Base-by-base conservation (phyloP, 495 filamentous ascomycete species). In the Cudoniella acicularis region DNA sequence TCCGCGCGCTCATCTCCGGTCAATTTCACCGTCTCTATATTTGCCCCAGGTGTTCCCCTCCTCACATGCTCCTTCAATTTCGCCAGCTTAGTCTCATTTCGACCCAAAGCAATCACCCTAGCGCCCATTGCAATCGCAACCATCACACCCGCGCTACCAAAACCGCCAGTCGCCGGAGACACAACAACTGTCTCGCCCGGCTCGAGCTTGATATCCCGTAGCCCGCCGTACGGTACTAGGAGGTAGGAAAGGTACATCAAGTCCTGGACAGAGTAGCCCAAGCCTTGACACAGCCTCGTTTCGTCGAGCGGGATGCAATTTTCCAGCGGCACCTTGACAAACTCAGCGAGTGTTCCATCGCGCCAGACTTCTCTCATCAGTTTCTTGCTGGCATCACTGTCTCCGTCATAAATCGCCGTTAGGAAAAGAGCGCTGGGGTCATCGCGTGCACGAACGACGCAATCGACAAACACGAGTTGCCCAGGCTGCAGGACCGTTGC, bases 181-280 rank as follows among this genome's bases (percentile, higher is more conserved):
- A 83, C 67, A 58, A 84, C 70, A 10, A 84, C 67, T 0, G 72
- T 73, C 63, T 83, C 77, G 2, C 80, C 81, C 0, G 79, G 66
- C 62, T 78, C 70, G 3, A 86, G 54, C n/a, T 72, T 68, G n/a
- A 80, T 70, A 21, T 74, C 74, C 1, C 68, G 66, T 4, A 86
- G 65, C 0, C 82, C 82, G 21, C 78, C 83, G 54, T 75, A 79
- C 0, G 75, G 69, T 0, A 85, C 75, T 3, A 26, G 18, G 11
- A 26, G 3, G 21, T 10, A 9, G 48, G 3, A 24, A 26, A 50
- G 48, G 10, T 50, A 17, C 10, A 24, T 23, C 3, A 50, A 10
- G 23, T 50, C 48, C 17, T 23, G 48, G 4, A 50, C 11, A 10
- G 3, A 6, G 11, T 24, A 50, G 4, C 48, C 48, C 48, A 50